A percentile compares a stretch with the other conserved stretches of the same genome.
Evolutionary conservation across 2,329 filamentous ascomycete genomes (phyloP).

Genomic region (Penicillium sp.): DNA sequence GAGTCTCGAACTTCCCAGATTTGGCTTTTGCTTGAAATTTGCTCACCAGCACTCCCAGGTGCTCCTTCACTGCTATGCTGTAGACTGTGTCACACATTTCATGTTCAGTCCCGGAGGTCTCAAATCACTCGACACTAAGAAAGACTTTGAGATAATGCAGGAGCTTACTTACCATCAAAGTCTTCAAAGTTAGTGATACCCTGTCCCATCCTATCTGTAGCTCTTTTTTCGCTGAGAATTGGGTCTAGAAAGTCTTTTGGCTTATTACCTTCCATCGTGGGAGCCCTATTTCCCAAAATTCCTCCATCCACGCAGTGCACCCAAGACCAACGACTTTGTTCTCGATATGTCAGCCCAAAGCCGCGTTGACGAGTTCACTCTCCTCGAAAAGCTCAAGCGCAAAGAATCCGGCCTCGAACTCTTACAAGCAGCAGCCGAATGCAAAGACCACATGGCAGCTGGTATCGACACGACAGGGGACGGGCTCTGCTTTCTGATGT

Average conservation of each 20-base stretch:
- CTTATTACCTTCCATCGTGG: constrained; percentile 58
- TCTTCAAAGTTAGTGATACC: constrained; percentile 57
- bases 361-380: constrained; percentile 56
- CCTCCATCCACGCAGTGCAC: constrained; percentile 58
- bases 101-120: constrained; percentile 69
- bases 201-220: neutral
- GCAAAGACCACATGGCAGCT: constrained; percentile 70
- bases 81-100: constrained; percentile 69
- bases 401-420: constrained; percentile 51
- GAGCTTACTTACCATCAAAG: constrained; percentile 69
- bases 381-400: constrained; percentile 61
- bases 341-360: constrained; percentile 52
- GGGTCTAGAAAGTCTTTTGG: constrained; percentile 57
- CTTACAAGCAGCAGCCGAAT: constrained; percentile 65
- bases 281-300: constrained; percentile 51
- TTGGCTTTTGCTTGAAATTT: neutral
- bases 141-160: constrained; percentile 67
- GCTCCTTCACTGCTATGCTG: constrained; percentile 66
- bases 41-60: constrained; percentile 17
- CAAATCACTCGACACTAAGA: constrained; percentile 56
- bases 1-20: constrained; percentile 5
- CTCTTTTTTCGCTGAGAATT: neutral
- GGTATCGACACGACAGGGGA: constrained; percentile 74
- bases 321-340: constrained; percentile 62
- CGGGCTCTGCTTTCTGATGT: constrained; percentile 69